Base-by-base conservation (phyloP, 2,329 filamentous ascomycete genomes). In the Colletotrichum noveboracense region DNA sequence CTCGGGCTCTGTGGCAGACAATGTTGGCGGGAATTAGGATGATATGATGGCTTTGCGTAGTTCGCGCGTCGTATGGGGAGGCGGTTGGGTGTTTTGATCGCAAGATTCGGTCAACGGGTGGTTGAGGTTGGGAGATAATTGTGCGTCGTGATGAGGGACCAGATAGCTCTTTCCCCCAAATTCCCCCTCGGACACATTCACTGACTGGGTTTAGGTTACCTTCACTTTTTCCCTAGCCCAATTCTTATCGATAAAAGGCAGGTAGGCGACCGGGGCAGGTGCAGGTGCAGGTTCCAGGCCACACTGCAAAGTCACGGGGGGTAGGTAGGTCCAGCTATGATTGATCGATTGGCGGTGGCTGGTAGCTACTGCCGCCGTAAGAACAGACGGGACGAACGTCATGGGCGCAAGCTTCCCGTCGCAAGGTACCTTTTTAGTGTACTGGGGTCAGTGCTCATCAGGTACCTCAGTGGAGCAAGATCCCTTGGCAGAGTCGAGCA, bases 181-280 rank as follows among this genome's bases (percentile, higher is more conserved):
- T 60, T 38, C 66, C 62, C 73, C 73, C 62, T 75, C 73, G 56
- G 69, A 61, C 69, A 61, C 28, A 61, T 62, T 55, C 61, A 71
- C 69, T 66, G 55, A 43, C 70, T 73, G 38, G 73, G 73, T 65
- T 65, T 68, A 58, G 73, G 73, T 74, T 69, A 70, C 73, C 73
- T 75, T 75, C 62, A 75, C 73, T 75, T 75, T 75, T 75, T 58
- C 64, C 67, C 32, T 68, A 26, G 52, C 66, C 66, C 32, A 34
- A 30, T 71, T 34, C 73, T 75, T 75, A 75, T 75, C 73, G 73
- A 75, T 75, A 75, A 75, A 56, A n/a, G 16, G 32, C 61, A 36
- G 16, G 69, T 36, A 24, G 72, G 72, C 26, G 26, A 56, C 36
- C 55, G 30, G 36, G 61, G 71, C 34, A 69, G 21, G 71, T 61